Conservation (phyloP, 768 basidiomycete species). For the Phaeotremella fagi region DNA sequence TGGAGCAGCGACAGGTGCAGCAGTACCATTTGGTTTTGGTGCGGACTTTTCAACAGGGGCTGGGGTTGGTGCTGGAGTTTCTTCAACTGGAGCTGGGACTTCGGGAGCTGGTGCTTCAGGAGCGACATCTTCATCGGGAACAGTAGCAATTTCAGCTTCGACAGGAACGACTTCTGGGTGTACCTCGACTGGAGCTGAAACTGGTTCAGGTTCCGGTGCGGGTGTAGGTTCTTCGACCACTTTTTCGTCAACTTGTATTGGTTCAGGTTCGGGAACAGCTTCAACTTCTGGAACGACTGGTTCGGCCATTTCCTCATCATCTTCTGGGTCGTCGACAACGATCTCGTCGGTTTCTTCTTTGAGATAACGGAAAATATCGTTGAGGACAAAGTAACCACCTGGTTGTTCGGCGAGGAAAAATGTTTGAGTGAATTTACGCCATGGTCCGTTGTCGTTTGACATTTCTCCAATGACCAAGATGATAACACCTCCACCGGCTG, state of each 20-base stretch:
- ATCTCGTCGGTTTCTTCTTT: conserved; percentile 87
- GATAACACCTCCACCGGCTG: conserved; percentile 90
- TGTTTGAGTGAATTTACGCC: conserved; percentile 98
- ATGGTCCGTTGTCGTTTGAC: conserved; percentile 83
- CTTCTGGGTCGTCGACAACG: conserved; percentile 58
- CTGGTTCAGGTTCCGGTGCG: conserved; percentile 27
- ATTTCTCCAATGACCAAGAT: conserved; percentile 99
- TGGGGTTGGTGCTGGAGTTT: conserved; percentile 40
- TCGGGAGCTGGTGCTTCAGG: conserved; percentile 42
- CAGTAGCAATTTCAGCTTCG: conserved; percentile 32
- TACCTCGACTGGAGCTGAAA: conserved; percentile 51
- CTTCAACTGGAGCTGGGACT: conserved; percentile 25
- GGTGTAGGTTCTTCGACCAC: conserved; percentile 17
- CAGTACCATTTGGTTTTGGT: conserved; percentile 33
- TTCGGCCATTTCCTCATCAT: conserved; percentile 59
- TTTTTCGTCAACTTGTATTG: conserved; percentile 5
- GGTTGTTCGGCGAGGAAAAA: conserved; percentile 99
- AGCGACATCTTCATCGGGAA: conserved; percentile 35
- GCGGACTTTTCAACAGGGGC: conserved; percentile 42
- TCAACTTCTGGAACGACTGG: conserved; percentile 7
- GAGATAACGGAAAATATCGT: conserved; percentile 99
- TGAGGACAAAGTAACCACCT: conserved; percentile 98
- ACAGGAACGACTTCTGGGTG: conserved; percentile 23
- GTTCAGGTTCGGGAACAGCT: conserved; percentile 7
- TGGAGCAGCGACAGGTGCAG: conserved; percentile 22